Evolutionary conservation across 2,329 filamentous ascomycete genomes (phyloP), one percentile per base, ranked within the genome.

Genomic region (Pseudocercospora musae): DNA sequence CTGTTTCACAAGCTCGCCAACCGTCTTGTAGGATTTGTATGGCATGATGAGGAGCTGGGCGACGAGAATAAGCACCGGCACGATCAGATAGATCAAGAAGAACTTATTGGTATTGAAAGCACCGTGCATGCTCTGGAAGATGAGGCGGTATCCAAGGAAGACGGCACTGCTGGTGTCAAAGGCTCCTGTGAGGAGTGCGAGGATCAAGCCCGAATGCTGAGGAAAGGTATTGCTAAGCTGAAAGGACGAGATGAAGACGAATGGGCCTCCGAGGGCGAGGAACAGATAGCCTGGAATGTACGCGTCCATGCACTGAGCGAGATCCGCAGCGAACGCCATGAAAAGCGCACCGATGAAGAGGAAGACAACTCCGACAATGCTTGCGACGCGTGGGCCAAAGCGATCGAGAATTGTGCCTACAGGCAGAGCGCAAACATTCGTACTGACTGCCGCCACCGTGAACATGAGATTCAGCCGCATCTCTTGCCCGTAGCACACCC

Each of bases 391-490:
- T 13, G 93, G 93, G 1, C 93, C 93, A 72, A 86, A 93, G 65
- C 87, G 83, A 77, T 96, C 93, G 21, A 96, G 84, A 49, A 96
- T 89, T 2, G 91, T 90, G 50, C 93, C 93, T 10, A 96, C 87
- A 1, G 92, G 91, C 6, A 96, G 82, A 11, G 93, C 92, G 44
- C 87, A 91, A 11, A 96, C 89, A 71, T 96, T 96, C 42, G 92
- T 96, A 6, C 86, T 89, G 9, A 96, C 92, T 13, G 92, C 92
- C 11, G 92, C 92, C 44, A 92, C 84, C 5, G 92, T 96, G 80
- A 96, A 96, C 90, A 96, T 96, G 68, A 96, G 80, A 75, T 96
- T 96, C 60, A 96, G 83, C 62, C 81, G 74, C 59, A 86, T 74
- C 68, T 85, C 84, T 70, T 88, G 86, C 63, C 81, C 79, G 64